Evolutionary conservation across 257 asterid genomes (phyloP), one percentile per base, ranked within the genome.

Genomic region (Lithospermum erythrorhizon): DNA sequence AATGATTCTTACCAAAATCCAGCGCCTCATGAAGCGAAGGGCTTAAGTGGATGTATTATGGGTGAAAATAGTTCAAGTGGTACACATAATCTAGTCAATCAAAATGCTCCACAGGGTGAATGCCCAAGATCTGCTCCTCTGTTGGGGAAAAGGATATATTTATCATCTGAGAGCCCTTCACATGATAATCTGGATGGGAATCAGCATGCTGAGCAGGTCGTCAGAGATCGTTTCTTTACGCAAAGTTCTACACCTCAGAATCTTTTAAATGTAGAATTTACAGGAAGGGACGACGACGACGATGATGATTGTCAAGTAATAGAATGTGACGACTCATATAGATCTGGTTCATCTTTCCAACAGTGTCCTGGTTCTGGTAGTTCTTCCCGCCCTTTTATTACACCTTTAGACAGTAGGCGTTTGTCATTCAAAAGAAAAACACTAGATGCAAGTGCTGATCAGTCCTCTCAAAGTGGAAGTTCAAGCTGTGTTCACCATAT

Each of bases 351-450:
- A 16, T 71, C 72, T 22, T 76, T 27, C 37, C 84, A 73, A 62
- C 75, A 72, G 30, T 64, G 68, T 60, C 75, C 76, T 22, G 69
- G 69, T 55, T 55, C 75, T 24, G 67, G 76, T 64, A 70, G 69
- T 65, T 73, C 88, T 70, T 71, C 82, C 22, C 59, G 52, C 64
- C 68, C 78, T 45, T 68, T 71, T 27, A 75, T 65, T 27, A 59
- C 58, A 29, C 60, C 78, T 59, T n/a, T 78, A 61, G 91, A 85
- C 54, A 77, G 83, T 37, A 81, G 73, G 6, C 86, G 89, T 8
- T 35, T 72, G 52, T 75, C 97, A 1, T 81, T 94, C 71, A 90
- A 90, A 81, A 82, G 98, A 72, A 87, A 87, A 70, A 73, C 87
- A 62, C 71, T 76, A 24, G 97, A 87, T 67, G 80, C 70, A 52